Percentiles rank a stretch among this genome's conserved stretches.
These are phyloP conservation scores for Ophiosphaerella korrae DNA, from an alignment of 2,329 filamentous ascomycete species.

Conservation along the genomic window DNA sequence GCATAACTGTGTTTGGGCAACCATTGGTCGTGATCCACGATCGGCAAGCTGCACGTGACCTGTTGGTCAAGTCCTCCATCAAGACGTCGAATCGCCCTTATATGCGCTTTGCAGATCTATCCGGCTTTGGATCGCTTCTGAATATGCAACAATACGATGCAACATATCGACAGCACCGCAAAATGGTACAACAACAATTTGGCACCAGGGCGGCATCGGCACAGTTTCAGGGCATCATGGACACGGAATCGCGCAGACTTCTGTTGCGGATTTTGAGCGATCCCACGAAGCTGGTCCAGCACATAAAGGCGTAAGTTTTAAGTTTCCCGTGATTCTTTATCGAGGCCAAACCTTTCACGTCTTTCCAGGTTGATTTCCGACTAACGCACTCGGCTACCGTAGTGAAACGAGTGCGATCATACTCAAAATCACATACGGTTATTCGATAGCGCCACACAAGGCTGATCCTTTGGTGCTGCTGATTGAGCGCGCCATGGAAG, in stretches of 20 bases:
- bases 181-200: no score
- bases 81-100: conserved; percentile 28
- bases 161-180: no score
- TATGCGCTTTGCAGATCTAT: conserved; percentile 30
- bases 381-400: no score
- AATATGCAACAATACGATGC: conserved; percentile 18
- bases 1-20: conserved; percentile 33
- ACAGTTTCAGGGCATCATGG: no score
- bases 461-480: conserved; percentile 54
- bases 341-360: no score
- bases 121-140: conserved; percentile 29
- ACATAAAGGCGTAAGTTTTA: conserved; percentile 22
- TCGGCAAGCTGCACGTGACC: conserved; percentile 26
- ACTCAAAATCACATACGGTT: conserved; percentile 47
- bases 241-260: no score
- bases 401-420: conserved; percentile 29
- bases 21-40: conserved; percentile 37
- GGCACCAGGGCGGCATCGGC: no score
- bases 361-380: no score
- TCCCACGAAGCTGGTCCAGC: conserved; percentile 15
- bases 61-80: conserved; percentile 25
- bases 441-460: conserved; percentile 49
- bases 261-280: no score
- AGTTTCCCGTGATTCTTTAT: no score
- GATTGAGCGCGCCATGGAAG: conserved; percentile 45